Evolutionary conservation across 2,329 filamentous ascomycete genomes (phyloP), one percentile per base, ranked within the genome.

Genomic region (Exophiala calicioides): DNA sequence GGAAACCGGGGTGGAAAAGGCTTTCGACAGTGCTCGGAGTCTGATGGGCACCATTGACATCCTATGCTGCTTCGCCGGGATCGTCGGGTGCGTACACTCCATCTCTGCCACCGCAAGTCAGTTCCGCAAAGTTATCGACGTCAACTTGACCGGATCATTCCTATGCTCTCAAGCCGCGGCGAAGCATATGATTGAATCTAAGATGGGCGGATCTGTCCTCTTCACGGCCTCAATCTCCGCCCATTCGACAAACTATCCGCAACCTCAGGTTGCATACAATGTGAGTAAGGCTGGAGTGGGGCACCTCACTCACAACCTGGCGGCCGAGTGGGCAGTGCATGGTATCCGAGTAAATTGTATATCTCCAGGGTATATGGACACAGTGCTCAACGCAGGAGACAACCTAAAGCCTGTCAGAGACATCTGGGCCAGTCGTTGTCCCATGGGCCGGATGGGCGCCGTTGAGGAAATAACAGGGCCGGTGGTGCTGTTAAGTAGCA

Each of bases 361-460:
- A 31, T 81, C 76, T 30, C 86, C 86, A 0, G 86, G 86, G 0
- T 90, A 90, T 58, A 88, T 89, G 81, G 85, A 88, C 58, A 88
- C 85, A 0, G 78, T 87, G 9, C 66, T 90, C 36, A 90, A 88
- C 59, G 81, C 81, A 49, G 82, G 83, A 0, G 74, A 77, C 5
- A 79, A 78, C 1, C 62, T 87, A 35, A 72, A 72, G 8, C 70
- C 71, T 27, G 74, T 75, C 27, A 70, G 78, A 47, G 67, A 68
- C 21, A 70, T 75, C 2, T 87, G 84, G 84, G 71, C 71, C 16
- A 68, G 67, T 24, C 69, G 81, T 44, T 82, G 82, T 60, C 83
- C 84, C 0, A 75, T 77, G 64, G 82, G 83, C 0, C 68, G 84
- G 21, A 86, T 87, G 80, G 83, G 82, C 0, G 58, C 70, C 50